Conservation (phyloP, 768 basidiomycete species). For the Pisolithus microcarpus region DNA sequence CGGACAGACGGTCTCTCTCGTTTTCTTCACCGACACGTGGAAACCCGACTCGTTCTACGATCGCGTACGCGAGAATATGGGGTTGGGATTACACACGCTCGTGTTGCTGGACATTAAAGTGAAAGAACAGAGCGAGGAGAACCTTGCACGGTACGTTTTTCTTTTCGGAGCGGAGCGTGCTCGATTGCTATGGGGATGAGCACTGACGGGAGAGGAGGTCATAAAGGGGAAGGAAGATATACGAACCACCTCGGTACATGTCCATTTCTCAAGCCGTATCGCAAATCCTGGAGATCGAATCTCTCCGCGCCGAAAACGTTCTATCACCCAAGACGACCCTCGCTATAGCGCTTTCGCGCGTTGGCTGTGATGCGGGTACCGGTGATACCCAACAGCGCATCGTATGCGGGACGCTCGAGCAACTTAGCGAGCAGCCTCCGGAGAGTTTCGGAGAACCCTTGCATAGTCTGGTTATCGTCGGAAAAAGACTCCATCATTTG, state of each 20-base stretch:
- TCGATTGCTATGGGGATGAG: neutral
- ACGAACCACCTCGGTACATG: constrained; percentile 97
- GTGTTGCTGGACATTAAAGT: constrained; percentile 96
- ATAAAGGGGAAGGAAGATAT: constrained; percentile 84
- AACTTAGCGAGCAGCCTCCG: constrained; percentile 55
- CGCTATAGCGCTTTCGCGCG: constrained; percentile 69
- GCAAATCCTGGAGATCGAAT: constrained; percentile 69
- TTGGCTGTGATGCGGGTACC: constrained; percentile 43
- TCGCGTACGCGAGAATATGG: constrained; percentile 81
- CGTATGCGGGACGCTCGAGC: constrained; percentile 75
- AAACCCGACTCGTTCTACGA: constrained; percentile 94
- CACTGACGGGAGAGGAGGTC: neutral
- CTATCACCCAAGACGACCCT: constrained; percentile 54
- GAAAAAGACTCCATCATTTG: constrained; percentile 82
- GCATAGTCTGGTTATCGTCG: constrained; percentile 88
- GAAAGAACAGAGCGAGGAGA: constrained; percentile 96
- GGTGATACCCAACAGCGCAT: constrained; percentile 50
- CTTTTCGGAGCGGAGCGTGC: neutral
- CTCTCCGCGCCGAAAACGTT: constrained; percentile 40
- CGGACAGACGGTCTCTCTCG: constrained; percentile 91
- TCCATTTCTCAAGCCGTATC: constrained; percentile 79
- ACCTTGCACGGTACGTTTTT: constrained; percentile 72
- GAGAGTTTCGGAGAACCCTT: constrained; percentile 79
- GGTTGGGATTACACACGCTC: constrained; percentile 90
- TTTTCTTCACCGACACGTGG: constrained; percentile 98